Base-by-base conservation (phyloP, 306 rosid species). In the Vigna trinervia region DNA sequence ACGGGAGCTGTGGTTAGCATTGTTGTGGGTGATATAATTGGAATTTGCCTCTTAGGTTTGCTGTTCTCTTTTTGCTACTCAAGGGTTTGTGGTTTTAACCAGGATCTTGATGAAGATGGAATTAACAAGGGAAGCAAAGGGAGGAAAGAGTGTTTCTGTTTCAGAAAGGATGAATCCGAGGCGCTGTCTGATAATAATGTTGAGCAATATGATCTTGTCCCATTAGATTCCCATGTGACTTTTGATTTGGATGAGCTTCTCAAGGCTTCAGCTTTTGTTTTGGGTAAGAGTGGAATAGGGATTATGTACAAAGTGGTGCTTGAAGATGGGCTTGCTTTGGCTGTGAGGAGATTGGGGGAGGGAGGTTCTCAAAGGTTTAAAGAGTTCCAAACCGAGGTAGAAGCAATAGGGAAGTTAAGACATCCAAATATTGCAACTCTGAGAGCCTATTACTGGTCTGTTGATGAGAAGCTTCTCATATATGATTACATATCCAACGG, bases 221-320 rank as follows among this genome's bases (percentile, higher is more conserved):
- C 97, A n/a, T 86, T 95, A 81, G 99, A 95, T 78, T 14, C 86
- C 15, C 91, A 79, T 41, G 94, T 95, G 75, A 86, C 86, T 9
- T 95, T 95, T 81, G 99, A 95, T 89, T 88, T 95, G 70, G 99
- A 95, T 70, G 98, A 95, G 77, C 99, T 95, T 87, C 97, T 95
- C 7, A 95, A 95, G 89, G 99, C 99, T 48, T 95, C 99, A 2
- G 99, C 99, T 67, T 95, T 95, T 77, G 99, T 95, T 78, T 81
- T 95, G 13, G 99, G 99, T 12, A 95, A 92, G 85, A 92, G 97
- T 76, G 93, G 98, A 60, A 91, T 92, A 34, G 99, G 99, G 69
- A 95, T 95, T 82, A 95, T 95, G 77, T 95, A 95, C 88, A 92
- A 89, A 79, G 99, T 95, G 75, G 99, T 95, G 78, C 99, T 92